phyloP scores from a whole-genome alignment of 257 asterid genomes.

The Cordia subcordata region DNA sequence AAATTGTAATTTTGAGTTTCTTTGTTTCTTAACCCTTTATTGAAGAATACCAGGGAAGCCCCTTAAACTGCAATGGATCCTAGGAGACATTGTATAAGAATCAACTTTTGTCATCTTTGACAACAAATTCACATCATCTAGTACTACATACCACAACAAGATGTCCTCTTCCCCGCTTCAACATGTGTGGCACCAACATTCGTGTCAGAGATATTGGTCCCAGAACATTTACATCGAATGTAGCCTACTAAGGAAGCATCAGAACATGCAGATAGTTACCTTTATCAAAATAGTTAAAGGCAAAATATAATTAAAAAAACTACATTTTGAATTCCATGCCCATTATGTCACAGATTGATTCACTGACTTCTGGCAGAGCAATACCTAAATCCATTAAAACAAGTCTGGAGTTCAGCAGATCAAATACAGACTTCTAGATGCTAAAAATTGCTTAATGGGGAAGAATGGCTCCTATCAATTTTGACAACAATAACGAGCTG shows the following conservation, averaged over 20 bases:
- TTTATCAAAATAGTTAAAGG: neutral
- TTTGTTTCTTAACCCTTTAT: too few relatives aligned
- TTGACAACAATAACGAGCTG: too few relatives aligned
- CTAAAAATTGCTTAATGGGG: neutral
- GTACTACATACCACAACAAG: conserved; percentile 79
- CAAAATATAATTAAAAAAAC: neutral
- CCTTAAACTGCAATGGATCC: too few relatives aligned
- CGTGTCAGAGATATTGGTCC: conserved; percentile 91
- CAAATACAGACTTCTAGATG: too few relatives aligned
- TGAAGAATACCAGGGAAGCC: too few relatives aligned
- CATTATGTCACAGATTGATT: too few relatives aligned
- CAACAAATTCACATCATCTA: neutral
- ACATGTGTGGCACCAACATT: conserved; percentile 71
- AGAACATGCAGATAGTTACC: conserved; percentile 7
- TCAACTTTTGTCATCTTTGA: neutral
- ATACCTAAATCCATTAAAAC: too few relatives aligned
- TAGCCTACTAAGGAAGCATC: conserved; percentile 56
- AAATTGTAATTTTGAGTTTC: too few relatives aligned
- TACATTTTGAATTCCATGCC: neutral
- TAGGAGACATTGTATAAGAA: neutral
- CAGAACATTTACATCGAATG: conserved; percentile 76
- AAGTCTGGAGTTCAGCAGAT: too few relatives aligned
- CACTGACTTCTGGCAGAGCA: too few relatives aligned
- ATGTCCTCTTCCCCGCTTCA: conserved; percentile 92
- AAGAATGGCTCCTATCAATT: neutral